These are phyloP conservation scores for Mucor lusitanicus DNA, from an alignment of 371 early-diverging fungal species.

Conservation along the genomic window DNA sequence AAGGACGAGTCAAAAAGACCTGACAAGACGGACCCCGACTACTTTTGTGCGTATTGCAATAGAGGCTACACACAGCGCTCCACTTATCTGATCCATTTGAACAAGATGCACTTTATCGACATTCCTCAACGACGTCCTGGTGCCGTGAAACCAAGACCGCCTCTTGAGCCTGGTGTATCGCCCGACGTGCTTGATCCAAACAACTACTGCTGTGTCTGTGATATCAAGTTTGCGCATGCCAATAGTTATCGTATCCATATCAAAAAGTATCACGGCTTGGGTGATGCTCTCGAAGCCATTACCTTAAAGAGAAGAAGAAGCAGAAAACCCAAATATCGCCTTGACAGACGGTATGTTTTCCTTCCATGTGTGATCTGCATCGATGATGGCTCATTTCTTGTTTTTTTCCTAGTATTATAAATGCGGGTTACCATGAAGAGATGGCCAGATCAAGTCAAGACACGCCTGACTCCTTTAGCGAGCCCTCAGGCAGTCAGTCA, in stretches of 20 bases:
- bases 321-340: background rate
- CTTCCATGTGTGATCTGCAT: background rate
- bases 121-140: background rate
- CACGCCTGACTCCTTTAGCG: background rate
- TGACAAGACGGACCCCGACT: background rate
- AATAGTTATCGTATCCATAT: conserved; percentile 1
- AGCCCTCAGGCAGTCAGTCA: background rate
- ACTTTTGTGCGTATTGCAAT: background rate
- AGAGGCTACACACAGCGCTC: background rate
- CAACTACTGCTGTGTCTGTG: conserved; percentile 1
- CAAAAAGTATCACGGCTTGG: background rate
- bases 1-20: background rate
- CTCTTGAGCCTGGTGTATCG: background rate
- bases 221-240: background rate
- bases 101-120: conserved; percentile 1
- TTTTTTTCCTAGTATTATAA: background rate
- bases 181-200: background rate
- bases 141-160: background rate
- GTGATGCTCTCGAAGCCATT: background rate
- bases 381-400: background rate
- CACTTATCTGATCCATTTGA: background rate
- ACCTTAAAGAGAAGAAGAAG: background rate
- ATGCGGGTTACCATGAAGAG: background rate
- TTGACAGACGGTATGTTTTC: background rate
- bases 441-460: background rate